Base-by-base conservation (phyloP, 768 basidiomycete species). In the Leccinum aurantiacum region DNA sequence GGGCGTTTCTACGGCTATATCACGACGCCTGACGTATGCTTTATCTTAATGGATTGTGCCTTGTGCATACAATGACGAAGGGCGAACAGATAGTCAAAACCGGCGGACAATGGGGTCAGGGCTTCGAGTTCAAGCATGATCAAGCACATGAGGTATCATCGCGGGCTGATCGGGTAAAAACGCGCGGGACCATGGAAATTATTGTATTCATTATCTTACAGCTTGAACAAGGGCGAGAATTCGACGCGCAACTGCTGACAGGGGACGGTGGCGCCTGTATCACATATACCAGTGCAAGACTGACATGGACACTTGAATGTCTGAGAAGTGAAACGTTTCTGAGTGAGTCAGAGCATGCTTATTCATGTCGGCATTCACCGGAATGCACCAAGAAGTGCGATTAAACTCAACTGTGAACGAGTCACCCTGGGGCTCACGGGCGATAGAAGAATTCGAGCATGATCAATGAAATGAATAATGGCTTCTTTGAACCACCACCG, bases 71-170 rank as follows among this genome's bases (percentile, higher is more conserved):
- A 29, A 53, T 53, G 52, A 22, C 58, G 55, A 57, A 56, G 27
- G 33, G 54, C 35, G 44, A 65, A 54, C 31, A 37, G 1, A 31
- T 31, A 7, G 41, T 64, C 61, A 38, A 67, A 68, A 65, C 9
- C 33, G 59, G 66, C 66, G 63, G 59, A 67, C 66, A 67, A 67
- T 67, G 65, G 58, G 19, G 4, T 46, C 19, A 11, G 14, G 38
- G 29, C 9, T 63, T 53, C 48, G 51, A 24, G 48, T 2, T 52
- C 50, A 7, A 55, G 33, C 11, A 19, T 46, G 44, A 13, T 37
- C 53, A 50, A 65, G 65, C 35, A 65, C n/a, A 57, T 60, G 65
- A 65, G 61, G 24, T 15, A 46, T 57, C 65, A 49, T 37, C 61
- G 61, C 54, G 29, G 38, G 56, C 4, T 14, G 27, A 24, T 56